Percentiles rank a stretch among this genome's conserved stretches.
These are phyloP conservation scores for Metschnikowia reukaufii DNA, from an alignment of 805 yeast species.

Conservation along the genomic window DNA sequence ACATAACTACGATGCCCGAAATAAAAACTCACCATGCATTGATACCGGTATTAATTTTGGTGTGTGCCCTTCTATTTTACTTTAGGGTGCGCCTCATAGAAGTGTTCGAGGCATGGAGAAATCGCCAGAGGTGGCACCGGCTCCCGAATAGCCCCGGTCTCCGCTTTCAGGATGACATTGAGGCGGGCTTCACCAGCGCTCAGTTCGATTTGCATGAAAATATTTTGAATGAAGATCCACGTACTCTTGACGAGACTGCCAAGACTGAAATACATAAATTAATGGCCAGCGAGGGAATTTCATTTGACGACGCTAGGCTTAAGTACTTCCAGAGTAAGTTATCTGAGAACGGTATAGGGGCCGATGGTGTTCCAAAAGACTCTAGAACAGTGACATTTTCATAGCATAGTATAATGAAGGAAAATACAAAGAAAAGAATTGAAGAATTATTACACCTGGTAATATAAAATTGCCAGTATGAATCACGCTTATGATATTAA, in stretches of 20 bases:
- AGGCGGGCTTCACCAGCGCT: constrained; percentile 58
- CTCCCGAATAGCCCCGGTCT: constrained; percentile 9
- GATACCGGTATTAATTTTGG: constrained; percentile 18
- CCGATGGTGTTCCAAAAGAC: constrained; percentile 67
- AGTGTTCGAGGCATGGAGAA: constrained; percentile 7
- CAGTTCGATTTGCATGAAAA: constrained; percentile 53
- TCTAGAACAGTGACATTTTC: constrained; percentile 59
- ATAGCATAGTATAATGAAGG: neutral
- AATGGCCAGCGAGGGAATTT: constrained; percentile 51
- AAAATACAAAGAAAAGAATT: no score
- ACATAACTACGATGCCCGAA: neutral
- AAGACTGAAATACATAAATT: constrained; percentile 50
- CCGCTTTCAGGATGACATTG: constrained; percentile 42
- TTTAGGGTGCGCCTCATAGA: constrained; percentile 29
- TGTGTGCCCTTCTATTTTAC: constrained; percentile 28
- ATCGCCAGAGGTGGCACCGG: constrained; percentile 16
- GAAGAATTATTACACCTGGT: no score
- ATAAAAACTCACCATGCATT: constrained; percentile 19
- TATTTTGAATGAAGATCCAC: constrained; percentile 46
- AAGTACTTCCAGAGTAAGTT: constrained; percentile 48
- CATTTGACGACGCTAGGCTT: constrained; percentile 71
- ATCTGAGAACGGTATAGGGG: constrained; percentile 45
- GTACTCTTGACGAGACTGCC: constrained; percentile 55
- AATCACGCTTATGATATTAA: no score
- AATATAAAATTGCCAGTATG: no score